phyloP scores from a whole-genome alignment of 73 alveolate species.

The Blepharisma stoltei region DNA sequence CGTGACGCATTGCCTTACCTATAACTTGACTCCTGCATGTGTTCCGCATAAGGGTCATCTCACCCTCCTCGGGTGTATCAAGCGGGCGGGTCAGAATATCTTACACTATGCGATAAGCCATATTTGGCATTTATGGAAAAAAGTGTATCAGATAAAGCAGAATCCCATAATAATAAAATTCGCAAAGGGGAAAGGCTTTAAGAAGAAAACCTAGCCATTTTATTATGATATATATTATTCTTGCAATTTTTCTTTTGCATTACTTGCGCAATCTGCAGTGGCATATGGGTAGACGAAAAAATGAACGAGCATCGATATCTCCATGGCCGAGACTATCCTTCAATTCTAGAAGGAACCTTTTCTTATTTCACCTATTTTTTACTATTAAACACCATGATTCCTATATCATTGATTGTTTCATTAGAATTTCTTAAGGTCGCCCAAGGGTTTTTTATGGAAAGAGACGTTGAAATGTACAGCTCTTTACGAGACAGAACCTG shows the following conservation, averaged over 20 bases:
- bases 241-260: conserved; percentile 57
- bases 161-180: too few relatives aligned
- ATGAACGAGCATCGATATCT: conserved; percentile 1
- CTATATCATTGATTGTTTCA: conserved; percentile 67
- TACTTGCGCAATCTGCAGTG: conserved; percentile 8
- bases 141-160: too few relatives aligned
- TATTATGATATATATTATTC: conserved; percentile 30
- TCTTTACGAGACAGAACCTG: conserved; percentile 49
- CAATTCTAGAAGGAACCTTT: background rate
- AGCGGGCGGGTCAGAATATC: too few relatives aligned
- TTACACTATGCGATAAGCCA: too few relatives aligned
- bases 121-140: too few relatives aligned
- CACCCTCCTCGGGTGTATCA: too few relatives aligned
- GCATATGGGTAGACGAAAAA: conserved; percentile 24
- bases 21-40: too few relatives aligned
- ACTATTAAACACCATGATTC: conserved; percentile 75
- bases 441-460: conserved; percentile 65
- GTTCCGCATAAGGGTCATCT: too few relatives aligned
- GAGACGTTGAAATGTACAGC: conserved; percentile 54
- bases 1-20: too few relatives aligned
- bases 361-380: conserved; percentile 67
- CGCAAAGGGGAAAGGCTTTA: too few relatives aligned
- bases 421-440: conserved; percentile 67
- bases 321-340: background rate
- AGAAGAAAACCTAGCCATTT: too few relatives aligned